phyloP scores from a whole-genome alignment of 371 early-diverging fungal genomes.

The Paraphysoderma sedebokerense region DNA sequence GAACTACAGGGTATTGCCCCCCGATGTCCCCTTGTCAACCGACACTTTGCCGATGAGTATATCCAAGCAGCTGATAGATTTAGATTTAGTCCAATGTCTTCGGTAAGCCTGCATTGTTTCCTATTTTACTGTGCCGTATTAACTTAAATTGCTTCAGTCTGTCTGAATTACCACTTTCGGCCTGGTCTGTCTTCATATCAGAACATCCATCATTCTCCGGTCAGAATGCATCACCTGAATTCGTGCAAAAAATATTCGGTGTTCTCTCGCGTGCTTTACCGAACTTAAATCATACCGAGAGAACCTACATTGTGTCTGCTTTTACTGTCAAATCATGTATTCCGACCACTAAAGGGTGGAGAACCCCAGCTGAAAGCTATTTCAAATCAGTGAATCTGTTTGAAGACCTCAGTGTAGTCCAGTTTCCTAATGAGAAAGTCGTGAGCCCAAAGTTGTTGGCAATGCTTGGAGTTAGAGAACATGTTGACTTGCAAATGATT shows the following conservation, averaged over 20 bases:
- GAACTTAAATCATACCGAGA: conserved; percentile 17
- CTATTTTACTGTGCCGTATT: too few relatives aligned
- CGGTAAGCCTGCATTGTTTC: too few relatives aligned
- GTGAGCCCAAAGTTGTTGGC: conserved; percentile 38
- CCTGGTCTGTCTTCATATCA: too few relatives aligned
- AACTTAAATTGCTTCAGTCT: too few relatives aligned
- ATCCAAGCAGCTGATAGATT: too few relatives aligned
- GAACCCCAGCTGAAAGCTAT: conserved; percentile 50
- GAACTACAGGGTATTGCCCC: conserved; percentile 39
- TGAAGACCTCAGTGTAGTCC: conserved; percentile 55
- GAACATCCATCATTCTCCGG: too few relatives aligned
- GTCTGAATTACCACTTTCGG: too few relatives aligned
- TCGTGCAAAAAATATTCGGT: conserved; percentile 38
- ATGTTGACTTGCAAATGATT: conserved; percentile 69
- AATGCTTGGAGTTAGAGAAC: conserved; percentile 69
- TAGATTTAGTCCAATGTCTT: too few relatives aligned
- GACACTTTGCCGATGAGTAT: conserved; percentile 20
- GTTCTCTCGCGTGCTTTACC: conserved; percentile 32
- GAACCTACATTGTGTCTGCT: conserved; percentile 23
- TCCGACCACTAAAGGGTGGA: conserved; percentile 52
- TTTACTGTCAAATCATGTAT: conserved; percentile 38
- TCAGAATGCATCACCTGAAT: too few relatives aligned
- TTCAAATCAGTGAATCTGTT: conserved; percentile 64
- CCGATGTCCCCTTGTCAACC: conserved; percentile 39
- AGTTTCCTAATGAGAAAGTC: conserved; percentile 26